Conservation (phyloP, 2,329 filamentous ascomycete species). For the Claviceps pusilla region DNA sequence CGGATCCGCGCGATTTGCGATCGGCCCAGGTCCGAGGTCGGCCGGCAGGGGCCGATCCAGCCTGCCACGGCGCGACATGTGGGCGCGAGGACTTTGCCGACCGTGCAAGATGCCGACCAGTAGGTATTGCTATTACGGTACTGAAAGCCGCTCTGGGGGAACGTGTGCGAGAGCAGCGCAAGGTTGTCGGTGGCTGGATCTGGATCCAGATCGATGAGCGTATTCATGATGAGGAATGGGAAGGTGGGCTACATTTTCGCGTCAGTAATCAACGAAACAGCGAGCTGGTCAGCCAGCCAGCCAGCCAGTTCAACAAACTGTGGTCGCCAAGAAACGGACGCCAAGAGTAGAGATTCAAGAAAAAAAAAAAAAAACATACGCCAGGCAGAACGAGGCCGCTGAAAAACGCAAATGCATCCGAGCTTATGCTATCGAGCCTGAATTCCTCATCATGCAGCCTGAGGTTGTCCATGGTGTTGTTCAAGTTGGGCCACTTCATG, state of each 20-base stretch:
- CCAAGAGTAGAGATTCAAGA: too few relatives aligned
- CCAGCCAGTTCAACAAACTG: neutral
- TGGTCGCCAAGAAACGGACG: neutral
- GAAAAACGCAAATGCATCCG: conserved; percentile 64
- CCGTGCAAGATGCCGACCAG: conserved; percentile 57
- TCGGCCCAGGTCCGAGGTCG: conserved; percentile 49
- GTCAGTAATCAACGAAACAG: too few relatives aligned
- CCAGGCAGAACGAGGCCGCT: conserved; percentile 59
- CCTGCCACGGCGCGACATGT: conserved; percentile 57
- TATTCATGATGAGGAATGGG: conserved; percentile 65
- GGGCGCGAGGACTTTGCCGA: conserved; percentile 60
- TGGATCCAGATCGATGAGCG: conserved; percentile 59
- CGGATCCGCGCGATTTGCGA: conserved; percentile 58
- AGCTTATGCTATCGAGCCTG: conserved; percentile 44
- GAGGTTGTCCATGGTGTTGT: conserved; percentile 46
- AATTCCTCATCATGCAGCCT: conserved; percentile 44
- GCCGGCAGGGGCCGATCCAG: conserved; percentile 59
- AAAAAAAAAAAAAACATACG: conserved; percentile 23
- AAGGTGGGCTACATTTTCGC: conserved; percentile 34
- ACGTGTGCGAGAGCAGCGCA: conserved; percentile 51
- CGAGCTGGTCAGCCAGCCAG: neutral
- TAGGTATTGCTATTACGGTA: conserved; percentile 62
- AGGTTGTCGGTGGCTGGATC: conserved; percentile 51
- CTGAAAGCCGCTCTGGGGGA: conserved; percentile 59
- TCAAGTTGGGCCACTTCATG: conserved; percentile 66